Conservation (phyloP, 1,139 yeast species). For the Geotrichum fermentans region DNA sequence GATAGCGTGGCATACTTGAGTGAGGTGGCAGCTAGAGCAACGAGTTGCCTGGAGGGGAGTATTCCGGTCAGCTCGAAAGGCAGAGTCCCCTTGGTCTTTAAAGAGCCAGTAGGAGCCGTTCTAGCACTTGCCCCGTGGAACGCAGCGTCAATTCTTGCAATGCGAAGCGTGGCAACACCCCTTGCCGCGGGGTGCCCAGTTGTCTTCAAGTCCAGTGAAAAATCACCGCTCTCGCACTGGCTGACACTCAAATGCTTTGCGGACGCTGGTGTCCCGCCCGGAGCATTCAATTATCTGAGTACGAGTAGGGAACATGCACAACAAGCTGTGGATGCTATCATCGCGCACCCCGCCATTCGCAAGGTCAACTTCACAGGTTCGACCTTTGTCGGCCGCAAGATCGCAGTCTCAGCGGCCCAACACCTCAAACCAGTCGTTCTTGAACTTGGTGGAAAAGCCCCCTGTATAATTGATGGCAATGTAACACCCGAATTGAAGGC, state of each 20-base stretch:
- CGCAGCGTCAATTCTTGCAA: conserved; percentile 43
- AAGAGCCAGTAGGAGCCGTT: conserved; percentile 47
- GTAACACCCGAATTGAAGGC: conserved; percentile 28
- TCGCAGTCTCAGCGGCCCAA: conserved; percentile 58
- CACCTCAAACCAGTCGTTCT: conserved; percentile 68
- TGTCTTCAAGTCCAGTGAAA: conserved; percentile 62
- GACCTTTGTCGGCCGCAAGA: conserved; percentile 54
- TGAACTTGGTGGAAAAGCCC: conserved; percentile 88
- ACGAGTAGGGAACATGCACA: conserved; percentile 57
- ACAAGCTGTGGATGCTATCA: conserved; percentile 43
- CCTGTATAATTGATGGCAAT: conserved; percentile 75
- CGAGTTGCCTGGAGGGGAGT: conserved; percentile 6
- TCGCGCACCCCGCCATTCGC: conserved; percentile 51
- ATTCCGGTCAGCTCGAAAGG: conserved; percentile 8
- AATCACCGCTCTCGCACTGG: conserved; percentile 59
- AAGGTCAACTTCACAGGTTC: conserved; percentile 67
- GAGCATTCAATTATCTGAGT: conserved; percentile 59
- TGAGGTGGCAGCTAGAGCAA: conserved; percentile 7
- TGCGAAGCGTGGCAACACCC: conserved; percentile 31
- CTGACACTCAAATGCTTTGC: conserved; percentile 50
- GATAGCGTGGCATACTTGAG: conserved; percentile 10
- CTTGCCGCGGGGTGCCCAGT: conserved; percentile 66
- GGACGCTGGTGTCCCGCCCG: conserved; percentile 69
- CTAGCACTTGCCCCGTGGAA: conserved; percentile 50
- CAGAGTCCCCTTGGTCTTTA: conserved; percentile 29